A percentile compares a stretch with the other conserved stretches of the same genome.
Evolutionary conservation across 495 filamentous ascomycete genomes (phyloP).

Genomic region (Xylaria flabelliformis): DNA sequence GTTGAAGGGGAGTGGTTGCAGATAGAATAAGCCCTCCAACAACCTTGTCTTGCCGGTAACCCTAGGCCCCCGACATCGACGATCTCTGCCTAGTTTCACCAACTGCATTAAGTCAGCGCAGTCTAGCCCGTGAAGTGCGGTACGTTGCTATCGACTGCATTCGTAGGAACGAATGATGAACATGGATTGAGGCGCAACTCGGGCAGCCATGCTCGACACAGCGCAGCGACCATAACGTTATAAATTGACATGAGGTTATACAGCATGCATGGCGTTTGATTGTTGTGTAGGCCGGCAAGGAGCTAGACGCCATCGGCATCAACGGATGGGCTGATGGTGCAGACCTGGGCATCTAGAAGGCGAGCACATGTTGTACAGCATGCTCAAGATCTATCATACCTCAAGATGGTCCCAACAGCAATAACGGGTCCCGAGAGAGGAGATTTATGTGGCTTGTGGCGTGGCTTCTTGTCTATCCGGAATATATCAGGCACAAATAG

Average conservation of each 20-base stretch:
- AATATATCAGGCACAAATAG: neutral
- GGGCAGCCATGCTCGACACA: conserved; percentile 21
- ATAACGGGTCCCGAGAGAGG: neutral
- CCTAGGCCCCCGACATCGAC: conserved; percentile 4
- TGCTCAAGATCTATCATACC: neutral
- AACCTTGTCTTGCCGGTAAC: conserved; percentile 15
- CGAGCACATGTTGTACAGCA: neutral
- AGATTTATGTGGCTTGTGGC: neutral
- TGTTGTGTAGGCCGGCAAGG: conserved; percentile 8
- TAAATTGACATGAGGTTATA: conserved; percentile 20
- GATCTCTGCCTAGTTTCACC: conserved; percentile 19
- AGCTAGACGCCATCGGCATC: neutral
- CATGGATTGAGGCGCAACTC: conserved; percentile 15
- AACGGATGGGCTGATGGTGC: neutral
- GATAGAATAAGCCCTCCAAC: conserved; percentile 6
- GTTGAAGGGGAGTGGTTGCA: conserved; percentile 15
- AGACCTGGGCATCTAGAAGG: neutral
- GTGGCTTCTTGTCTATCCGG: neutral
- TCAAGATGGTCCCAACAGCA: neutral
- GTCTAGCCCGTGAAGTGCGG: conserved; percentile 6
- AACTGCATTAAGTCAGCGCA: conserved; percentile 13
- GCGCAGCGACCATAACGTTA: conserved; percentile 12
- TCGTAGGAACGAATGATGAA: neutral
- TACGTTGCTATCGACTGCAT: conserved; percentile 4
- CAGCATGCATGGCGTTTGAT: conserved; percentile 4